These are phyloP conservation scores for Setomelanomma holmii DNA, from an alignment of 2,329 filamentous ascomycete species.

Conservation along the genomic window DNA sequence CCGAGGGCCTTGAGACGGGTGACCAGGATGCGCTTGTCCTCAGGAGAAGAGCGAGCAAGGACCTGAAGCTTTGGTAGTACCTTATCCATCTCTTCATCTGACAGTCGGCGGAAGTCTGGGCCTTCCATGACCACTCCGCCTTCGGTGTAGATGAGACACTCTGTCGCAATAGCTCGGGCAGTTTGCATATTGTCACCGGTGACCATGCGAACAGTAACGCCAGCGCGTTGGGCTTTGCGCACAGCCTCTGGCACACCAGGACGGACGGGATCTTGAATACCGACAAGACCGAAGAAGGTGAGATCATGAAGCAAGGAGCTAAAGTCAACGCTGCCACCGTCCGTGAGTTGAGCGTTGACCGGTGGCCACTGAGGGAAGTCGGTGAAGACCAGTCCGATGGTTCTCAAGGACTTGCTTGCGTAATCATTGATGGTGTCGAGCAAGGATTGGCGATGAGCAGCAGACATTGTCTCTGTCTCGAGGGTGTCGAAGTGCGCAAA, in stretches of 20 bases:
- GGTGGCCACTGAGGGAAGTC: slow-evolving; percentile 50
- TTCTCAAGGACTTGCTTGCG: slow-evolving; percentile 51
- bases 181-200: slow-evolving; percentile 97
- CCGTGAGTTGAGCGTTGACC: slow-evolving; percentile 19
- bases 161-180: slow-evolving; percentile 92
- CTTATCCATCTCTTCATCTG: slow-evolving; percentile 75
- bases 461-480: slow-evolving; percentile 20
- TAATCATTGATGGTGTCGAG: slow-evolving; percentile 46
- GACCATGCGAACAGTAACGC: slow-evolving; percentile 94
- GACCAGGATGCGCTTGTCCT: slow-evolving; percentile 93
- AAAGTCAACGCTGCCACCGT: slow-evolving; percentile 30
- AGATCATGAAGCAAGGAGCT: slow-evolving; percentile 50
- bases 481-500: slow-evolving; percentile 25
- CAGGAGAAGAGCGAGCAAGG: slow-evolving; percentile 94
- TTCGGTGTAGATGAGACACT: slow-evolving; percentile 87
- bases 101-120: slow-evolving; percentile 86
- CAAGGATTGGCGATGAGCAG: slow-evolving; percentile 25
- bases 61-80: slow-evolving; percentile 83
- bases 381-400: slow-evolving; percentile 51
- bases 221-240: slow-evolving; percentile 83
- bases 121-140: slow-evolving; percentile 83
- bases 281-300: slow-evolving; percentile 88
- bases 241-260: slow-evolving; percentile 88
- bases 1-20: slow-evolving; percentile 88
- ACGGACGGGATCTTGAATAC: slow-evolving; percentile 94